phyloP scores from a whole-genome alignment of 306 rosid species.

The Sphenostylis stenocarpa region DNA sequence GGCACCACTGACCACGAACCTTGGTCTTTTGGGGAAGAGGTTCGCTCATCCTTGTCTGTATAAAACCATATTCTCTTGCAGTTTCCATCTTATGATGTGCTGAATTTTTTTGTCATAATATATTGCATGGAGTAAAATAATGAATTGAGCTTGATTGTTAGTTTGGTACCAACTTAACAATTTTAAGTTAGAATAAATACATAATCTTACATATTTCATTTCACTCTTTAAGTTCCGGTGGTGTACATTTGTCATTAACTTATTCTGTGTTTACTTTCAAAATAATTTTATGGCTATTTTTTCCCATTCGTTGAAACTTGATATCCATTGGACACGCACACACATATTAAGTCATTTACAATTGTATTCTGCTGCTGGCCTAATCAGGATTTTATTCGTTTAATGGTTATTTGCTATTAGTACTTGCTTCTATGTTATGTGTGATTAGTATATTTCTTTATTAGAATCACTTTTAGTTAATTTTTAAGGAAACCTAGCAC shows the following conservation, averaged over 20 bases:
- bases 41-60: slow-evolving; percentile 42
- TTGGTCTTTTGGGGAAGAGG: slow-evolving; percentile 98
- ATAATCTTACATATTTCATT: slow-evolving; percentile 12
- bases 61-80: background rate
- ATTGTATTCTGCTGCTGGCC: background rate
- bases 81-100: background rate
- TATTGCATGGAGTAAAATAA: background rate
- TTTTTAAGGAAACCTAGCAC: slow-evolving; percentile 9
- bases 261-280: background rate
- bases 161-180: background rate
- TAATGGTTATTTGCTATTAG: background rate
- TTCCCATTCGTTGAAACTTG: slow-evolving; percentile 3
- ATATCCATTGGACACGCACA: background rate
- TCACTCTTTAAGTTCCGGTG: slow-evolving; percentile 20
- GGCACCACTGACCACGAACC: slow-evolving; percentile 82
- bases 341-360: background rate
- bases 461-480: slow-evolving; percentile 14
- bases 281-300: background rate
- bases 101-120: background rate
- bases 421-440: no score
- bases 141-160: background rate
- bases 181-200: background rate
- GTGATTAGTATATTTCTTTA: slow-evolving; percentile 8
- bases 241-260: background rate
- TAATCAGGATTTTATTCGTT: background rate